phyloP scores from a whole-genome alignment of 768 basidiomycete genomes.

The Leucosporidium scottii region DNA sequence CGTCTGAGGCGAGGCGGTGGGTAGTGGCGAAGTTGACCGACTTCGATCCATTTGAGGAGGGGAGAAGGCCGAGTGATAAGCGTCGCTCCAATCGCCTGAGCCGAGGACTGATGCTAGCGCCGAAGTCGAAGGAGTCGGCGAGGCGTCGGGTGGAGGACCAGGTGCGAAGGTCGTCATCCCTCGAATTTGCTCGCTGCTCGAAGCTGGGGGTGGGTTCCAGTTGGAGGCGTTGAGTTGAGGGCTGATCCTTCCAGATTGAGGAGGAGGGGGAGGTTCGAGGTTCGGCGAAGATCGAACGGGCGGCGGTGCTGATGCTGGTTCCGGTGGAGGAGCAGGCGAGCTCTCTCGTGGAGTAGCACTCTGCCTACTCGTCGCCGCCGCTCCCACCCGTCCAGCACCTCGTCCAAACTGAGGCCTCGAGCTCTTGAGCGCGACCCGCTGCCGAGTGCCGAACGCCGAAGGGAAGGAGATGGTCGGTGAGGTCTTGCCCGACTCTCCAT shows the following conservation, averaged over 20 bases:
- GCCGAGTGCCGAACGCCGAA: constrained; percentile 17
- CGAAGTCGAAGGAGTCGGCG: background rate
- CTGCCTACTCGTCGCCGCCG: too few species aligned
- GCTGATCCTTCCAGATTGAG: too few species aligned
- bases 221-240: too few species aligned
- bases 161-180: background rate
- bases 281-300: background rate
- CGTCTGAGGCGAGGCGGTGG: background rate
- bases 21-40: background rate
- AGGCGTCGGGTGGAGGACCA: background rate
- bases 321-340: background rate
- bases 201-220: too few species aligned
- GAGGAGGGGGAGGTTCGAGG: background rate
- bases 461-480: constrained; percentile 3
- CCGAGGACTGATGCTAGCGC: too few species aligned
- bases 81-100: too few species aligned
- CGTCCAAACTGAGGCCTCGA: constrained; percentile 5
- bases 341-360: background rate
- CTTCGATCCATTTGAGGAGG: background rate
- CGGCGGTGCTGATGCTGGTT: background rate
- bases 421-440: constrained; percentile 17
- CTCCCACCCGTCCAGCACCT: background rate
- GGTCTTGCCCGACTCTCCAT: background rate
- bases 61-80: background rate
- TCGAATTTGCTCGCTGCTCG: too few species aligned